A percentile compares a stretch with the other conserved stretches of the same genome.
phyloP scores from a whole-genome alignment of 257 asterid genomes.

The Solanum pinnatisectum region DNA sequence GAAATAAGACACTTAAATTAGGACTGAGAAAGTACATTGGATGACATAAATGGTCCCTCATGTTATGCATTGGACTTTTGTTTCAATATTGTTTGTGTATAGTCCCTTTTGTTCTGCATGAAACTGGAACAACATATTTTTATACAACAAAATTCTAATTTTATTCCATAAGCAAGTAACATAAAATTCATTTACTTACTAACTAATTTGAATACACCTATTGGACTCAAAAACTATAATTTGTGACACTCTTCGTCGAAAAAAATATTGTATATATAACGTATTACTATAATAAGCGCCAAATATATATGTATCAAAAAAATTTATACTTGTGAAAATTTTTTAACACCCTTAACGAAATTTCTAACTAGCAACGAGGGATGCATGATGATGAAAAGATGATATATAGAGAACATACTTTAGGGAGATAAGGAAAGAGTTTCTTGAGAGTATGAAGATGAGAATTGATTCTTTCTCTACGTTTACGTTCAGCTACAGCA shows the following conservation, averaged over 20 bases:
- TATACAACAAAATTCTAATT: neutral
- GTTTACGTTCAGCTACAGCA: slow-evolving; percentile 25
- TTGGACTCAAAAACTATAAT: no score
- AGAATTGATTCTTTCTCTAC: slow-evolving; percentile 24
- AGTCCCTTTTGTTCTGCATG: neutral
- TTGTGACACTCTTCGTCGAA: neutral
- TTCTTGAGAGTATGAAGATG: slow-evolving; percentile 24
- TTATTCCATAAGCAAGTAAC: neutral
- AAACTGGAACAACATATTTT: neutral
- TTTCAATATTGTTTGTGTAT: neutral
- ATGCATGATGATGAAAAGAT: no score
- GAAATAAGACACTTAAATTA: neutral
- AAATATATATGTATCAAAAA: no score
- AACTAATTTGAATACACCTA: neutral
- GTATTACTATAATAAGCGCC: no score
- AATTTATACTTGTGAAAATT: no score
- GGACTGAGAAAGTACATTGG: neutral
- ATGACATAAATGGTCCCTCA: neutral
- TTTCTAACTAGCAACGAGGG: no score
- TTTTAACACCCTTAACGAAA: no score
- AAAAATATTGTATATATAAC: no score
- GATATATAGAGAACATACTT: slow-evolving; percentile 1
- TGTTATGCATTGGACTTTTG: neutral
- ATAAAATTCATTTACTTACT: neutral
- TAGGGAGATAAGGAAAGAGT: slow-evolving; percentile 26